phyloP scores from a whole-genome alignment of 495 filamentous ascomycete genomes.

The Trichoderma asperelloides region DNA sequence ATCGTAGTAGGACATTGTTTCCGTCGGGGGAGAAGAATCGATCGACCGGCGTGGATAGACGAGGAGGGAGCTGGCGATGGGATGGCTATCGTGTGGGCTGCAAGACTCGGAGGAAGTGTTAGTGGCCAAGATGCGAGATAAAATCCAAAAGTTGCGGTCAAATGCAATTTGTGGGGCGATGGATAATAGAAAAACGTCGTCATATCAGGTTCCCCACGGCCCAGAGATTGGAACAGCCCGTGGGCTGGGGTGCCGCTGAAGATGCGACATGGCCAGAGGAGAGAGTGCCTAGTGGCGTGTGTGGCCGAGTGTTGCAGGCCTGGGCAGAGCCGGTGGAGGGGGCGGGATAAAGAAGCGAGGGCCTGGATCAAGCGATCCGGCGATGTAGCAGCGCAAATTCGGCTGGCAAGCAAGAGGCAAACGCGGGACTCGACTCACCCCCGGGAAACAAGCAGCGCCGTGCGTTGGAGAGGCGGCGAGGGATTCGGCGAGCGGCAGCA shows the following conservation, averaged over 20 bases:
- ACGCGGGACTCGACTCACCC: background rate
- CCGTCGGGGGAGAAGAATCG: background rate
- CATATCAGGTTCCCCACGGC: constrained; percentile 1
- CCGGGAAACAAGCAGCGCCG: background rate
- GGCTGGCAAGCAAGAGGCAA: background rate
- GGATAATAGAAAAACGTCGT: constrained; percentile 7
- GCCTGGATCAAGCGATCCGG: constrained; percentile 6
- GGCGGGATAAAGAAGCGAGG: background rate
- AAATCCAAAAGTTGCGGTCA: constrained; percentile 9
- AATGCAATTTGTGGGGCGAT: constrained; percentile 5
- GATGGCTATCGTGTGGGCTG: background rate
- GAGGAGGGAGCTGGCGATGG: background rate
- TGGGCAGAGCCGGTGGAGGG: background rate
- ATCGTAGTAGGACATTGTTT: constrained; percentile 14
- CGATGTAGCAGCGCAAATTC: background rate
- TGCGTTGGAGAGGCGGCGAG: background rate
- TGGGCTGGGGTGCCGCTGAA: background rate
- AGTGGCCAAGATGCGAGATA: constrained; percentile 6
- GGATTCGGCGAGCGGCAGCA: background rate
- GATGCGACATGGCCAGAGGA: background rate
- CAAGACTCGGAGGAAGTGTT: background rate
- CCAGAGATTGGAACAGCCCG: background rate
- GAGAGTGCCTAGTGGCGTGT: background rate
- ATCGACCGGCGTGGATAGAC: background rate
- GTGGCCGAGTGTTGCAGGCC: background rate